Evolutionary conservation across 176 grass and related monocot genomes (phyloP).

Genomic region (Rhynchospora tenuis): DNA sequence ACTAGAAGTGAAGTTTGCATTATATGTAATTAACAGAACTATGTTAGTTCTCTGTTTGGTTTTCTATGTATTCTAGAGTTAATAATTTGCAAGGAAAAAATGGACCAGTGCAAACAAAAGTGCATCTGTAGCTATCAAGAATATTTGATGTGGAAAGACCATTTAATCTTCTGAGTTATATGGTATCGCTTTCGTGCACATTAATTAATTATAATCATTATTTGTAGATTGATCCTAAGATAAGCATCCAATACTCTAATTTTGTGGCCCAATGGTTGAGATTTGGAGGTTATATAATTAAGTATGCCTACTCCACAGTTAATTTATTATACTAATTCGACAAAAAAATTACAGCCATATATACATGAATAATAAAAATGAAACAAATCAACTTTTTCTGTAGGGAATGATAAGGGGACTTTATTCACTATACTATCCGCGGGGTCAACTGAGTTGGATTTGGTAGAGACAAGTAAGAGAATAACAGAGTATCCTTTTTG

Average conservation of each 20-base stretch:
- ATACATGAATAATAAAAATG: background rate
- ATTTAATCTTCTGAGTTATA: background rate
- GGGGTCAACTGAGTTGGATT: too few relatives aligned
- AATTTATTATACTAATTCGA: background rate
- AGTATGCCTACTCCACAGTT: background rate
- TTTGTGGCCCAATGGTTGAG: background rate
- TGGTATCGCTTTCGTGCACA: background rate
- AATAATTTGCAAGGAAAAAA: background rate
- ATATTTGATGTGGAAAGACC: slow-evolving; percentile 8
- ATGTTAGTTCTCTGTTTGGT: too few relatives aligned
- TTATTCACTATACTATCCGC: too few relatives aligned
- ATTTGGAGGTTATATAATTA: background rate
- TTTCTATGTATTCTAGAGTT: background rate
- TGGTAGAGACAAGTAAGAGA: too few relatives aligned
- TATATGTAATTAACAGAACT: background rate
- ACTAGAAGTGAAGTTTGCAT: background rate
- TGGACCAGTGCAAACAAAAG: background rate
- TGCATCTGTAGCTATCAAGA: slow-evolving; percentile 9
- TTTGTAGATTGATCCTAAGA: background rate
- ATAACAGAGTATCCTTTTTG: too few relatives aligned
- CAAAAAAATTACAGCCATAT: background rate
- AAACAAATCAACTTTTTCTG: background rate
- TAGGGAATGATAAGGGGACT: background rate
- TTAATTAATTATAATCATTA: background rate
- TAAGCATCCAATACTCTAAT: background rate